A percentile compares a stretch with the other conserved stretches of the same genome.
phyloP scores from a whole-genome alignment of 306 rosid species.

The Cajanus cajan region DNA sequence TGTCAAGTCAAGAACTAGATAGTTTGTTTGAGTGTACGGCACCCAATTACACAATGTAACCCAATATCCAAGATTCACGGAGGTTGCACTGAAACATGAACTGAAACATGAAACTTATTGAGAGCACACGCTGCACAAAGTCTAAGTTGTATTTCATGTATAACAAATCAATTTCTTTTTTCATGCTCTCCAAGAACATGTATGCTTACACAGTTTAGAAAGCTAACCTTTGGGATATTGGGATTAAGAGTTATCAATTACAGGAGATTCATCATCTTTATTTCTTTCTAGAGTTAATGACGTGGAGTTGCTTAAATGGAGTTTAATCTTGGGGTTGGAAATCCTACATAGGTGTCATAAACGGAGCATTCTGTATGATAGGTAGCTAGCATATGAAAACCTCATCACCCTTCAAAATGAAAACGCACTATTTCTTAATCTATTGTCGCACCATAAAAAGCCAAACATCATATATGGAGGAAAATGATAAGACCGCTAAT shows the following conservation, averaged over 20 bases:
- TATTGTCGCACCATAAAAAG: not conserved
- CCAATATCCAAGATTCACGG: slow-evolving; percentile 11
- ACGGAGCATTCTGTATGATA: not conserved
- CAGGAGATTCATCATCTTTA: not conserved
- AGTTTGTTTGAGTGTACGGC: slow-evolving; percentile 24
- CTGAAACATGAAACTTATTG: not conserved
- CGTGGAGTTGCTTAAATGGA: not conserved
- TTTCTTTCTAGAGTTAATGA: not conserved
- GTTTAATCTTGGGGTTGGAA: not conserved
- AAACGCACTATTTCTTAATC: not conserved
- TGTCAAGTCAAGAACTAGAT: slow-evolving; percentile 72
- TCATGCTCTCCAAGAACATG: not conserved
- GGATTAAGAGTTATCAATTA: not conserved
- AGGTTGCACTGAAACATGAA: slow-evolving; percentile 4
- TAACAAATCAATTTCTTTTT: not conserved
- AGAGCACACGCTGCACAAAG: not conserved
- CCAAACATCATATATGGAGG: not conserved
- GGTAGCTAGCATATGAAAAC: not conserved
- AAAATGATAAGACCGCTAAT: not conserved
- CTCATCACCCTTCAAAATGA: not conserved
- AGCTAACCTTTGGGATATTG: not conserved
- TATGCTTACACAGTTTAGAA: not conserved
- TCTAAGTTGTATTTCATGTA: slow-evolving; percentile 18
- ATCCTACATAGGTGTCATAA: not conserved
- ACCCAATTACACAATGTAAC: not conserved